Percentiles rank a stretch among this genome's conserved stretches.
phyloP scores from a whole-genome alignment of 1,284 basidiomycete species.

The Apiotrichum akiyoshidainum region DNA sequence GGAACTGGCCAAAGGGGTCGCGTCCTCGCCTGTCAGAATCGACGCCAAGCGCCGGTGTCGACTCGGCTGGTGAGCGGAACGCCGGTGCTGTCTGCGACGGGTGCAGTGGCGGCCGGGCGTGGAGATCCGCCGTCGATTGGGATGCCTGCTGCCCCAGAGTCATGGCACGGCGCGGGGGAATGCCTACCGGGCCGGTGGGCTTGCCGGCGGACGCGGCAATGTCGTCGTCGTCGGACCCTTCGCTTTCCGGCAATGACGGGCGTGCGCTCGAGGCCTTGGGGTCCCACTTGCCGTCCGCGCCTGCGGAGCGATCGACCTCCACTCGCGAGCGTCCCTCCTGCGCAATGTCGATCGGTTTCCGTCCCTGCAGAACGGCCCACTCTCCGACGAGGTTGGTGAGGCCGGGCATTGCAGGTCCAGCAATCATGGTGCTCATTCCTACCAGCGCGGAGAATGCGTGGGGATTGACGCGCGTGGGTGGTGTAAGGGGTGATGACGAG shows the following conservation, averaged over 20 bases:
- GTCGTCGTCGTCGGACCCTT: conserved; percentile 53
- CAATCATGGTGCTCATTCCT: conserved; percentile 78
- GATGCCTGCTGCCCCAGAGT: conserved; percentile 8
- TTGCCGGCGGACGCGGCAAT: neutral
- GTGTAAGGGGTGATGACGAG: conserved; percentile 4
- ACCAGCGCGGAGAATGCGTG: conserved; percentile 72
- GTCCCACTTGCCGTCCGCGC: conserved; percentile 33
- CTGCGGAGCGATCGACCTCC: conserved; percentile 42
- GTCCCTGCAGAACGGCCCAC: conserved; percentile 83
- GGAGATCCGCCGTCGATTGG: conserved; percentile 6
- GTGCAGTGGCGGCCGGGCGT: conserved; percentile 1
- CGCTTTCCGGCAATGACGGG: conserved; percentile 22
- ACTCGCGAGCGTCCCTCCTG: conserved; percentile 39
- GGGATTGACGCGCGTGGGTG: conserved; percentile 63
- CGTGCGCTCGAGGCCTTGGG: conserved; percentile 6
- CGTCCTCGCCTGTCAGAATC: conserved; percentile 9
- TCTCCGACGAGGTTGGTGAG: conserved; percentile 71
- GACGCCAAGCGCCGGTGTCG: conserved; percentile 6
- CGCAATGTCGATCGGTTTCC: conserved; percentile 51
- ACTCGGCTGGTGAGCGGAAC: conserved; percentile 4
- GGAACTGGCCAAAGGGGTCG: conserved; percentile 42
- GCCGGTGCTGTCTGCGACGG: conserved; percentile 7
- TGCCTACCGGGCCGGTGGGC: neutral
- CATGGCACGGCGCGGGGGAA: conserved; percentile 1
- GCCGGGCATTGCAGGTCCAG: conserved; percentile 74